Conservation (phyloP, 2,329 filamentous ascomycete species). For the Ophiostoma fasciatum region DNA sequence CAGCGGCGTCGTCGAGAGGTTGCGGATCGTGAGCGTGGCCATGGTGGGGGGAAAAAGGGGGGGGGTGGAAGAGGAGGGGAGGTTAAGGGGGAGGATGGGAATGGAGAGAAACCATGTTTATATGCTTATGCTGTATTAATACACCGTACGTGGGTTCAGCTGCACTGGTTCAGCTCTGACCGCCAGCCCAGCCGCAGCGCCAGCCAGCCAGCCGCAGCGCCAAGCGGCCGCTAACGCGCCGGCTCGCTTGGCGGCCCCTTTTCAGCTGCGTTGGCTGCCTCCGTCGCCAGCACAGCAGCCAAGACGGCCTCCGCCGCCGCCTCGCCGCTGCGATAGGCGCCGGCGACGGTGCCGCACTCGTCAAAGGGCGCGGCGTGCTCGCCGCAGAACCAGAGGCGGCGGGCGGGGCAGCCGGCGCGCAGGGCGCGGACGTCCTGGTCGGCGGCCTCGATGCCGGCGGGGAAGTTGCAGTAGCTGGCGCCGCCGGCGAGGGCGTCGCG, state of each 20-base stretch:
- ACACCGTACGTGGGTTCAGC: too few species aligned
- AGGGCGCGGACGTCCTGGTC: constrained; percentile 41
- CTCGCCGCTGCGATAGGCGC: constrained; percentile 52
- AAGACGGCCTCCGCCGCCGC: constrained; percentile 4
- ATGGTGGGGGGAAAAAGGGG: too few species aligned
- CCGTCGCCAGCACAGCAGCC: background rate
- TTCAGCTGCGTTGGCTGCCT: too few species aligned
- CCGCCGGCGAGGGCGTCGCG: constrained; percentile 50
- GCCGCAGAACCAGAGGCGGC: constrained; percentile 51
- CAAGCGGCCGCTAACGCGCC: too few species aligned
- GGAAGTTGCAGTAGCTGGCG: constrained; percentile 56
- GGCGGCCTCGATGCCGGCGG: constrained; percentile 25
- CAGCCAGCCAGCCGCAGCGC: too few species aligned
- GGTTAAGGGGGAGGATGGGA: too few species aligned
- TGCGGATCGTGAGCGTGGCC: constrained; percentile 58
- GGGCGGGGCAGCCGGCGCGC: constrained; percentile 28
- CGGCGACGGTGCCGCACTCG: constrained; percentile 48
- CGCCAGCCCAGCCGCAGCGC: too few species aligned
- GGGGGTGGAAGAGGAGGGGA: too few species aligned
- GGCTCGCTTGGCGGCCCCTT: too few species aligned
- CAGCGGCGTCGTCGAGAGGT: constrained; percentile 61
- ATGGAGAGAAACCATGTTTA: too few species aligned
- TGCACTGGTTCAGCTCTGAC: too few species aligned
- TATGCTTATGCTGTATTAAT: too few species aligned
- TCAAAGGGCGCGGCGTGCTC: constrained; percentile 55